These are phyloP conservation scores for Eucalyptus albens DNA, from an alignment of 345 rosid species.

Conservation along the genomic window DNA sequence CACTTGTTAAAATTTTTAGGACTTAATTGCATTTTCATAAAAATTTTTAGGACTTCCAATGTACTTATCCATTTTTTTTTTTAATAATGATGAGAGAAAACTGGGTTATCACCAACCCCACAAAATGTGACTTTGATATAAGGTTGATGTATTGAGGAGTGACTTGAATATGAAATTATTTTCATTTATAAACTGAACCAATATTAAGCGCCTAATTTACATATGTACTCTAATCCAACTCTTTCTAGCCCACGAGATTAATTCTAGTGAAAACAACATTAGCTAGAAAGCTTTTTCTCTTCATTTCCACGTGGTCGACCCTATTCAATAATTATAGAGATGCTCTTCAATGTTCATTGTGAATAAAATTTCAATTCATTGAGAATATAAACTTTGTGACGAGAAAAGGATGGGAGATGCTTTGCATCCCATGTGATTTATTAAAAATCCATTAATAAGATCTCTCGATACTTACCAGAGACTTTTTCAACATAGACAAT, in stretches of 20 bases:
- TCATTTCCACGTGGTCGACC: neutral
- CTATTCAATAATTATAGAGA: neutral
- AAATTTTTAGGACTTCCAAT: rapidly evolving
- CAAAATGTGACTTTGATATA: neutral
- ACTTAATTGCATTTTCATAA: too few relatives aligned
- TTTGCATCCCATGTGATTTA: neutral
- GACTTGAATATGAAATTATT: neutral
- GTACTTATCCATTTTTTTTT: rapidly evolving
- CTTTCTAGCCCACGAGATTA: neutral
- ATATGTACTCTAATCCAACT: neutral
- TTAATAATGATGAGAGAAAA: neutral
- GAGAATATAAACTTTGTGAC: neutral
- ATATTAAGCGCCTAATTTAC: neutral
- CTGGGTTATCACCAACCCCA: rapidly evolving
- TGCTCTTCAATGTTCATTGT: neutral
- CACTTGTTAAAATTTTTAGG: rapidly evolving
- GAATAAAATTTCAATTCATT: neutral
- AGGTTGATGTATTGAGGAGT: rapidly evolving
- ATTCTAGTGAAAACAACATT: neutral
- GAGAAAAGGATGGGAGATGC: too few relatives aligned
- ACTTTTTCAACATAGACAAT: neutral
- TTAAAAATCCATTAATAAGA: neutral
- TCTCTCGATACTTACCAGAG: rapidly evolving
- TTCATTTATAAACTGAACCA: neutral
- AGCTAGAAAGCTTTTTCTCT: neutral